A percentile compares a stretch with the other conserved stretches of the same genome.
phyloP scores from a whole-genome alignment of 257 asterid genomes.

The Ophiorrhiza pumila region DNA sequence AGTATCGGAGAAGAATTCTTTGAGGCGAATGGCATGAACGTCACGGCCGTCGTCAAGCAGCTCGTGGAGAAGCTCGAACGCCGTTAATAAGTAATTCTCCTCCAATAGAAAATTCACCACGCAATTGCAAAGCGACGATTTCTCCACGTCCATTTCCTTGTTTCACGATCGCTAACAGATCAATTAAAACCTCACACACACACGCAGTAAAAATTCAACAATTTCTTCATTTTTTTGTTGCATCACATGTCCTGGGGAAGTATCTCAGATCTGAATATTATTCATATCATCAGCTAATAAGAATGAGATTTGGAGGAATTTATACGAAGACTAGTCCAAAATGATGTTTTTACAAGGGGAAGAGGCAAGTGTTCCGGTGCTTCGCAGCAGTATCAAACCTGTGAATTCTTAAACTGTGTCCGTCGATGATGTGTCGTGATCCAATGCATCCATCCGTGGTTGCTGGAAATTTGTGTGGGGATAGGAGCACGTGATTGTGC shows the following conservation, averaged over 20 bases:
- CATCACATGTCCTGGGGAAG: neutral
- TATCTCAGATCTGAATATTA: constrained; percentile 9
- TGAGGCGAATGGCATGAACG: constrained; percentile 87
- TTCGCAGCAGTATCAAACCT: constrained; percentile 10
- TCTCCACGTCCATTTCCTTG: constrained; percentile 89
- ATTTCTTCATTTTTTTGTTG: neutral
- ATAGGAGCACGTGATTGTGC: constrained; percentile 2
- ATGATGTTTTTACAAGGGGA: neutral
- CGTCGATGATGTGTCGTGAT: constrained; percentile 4
- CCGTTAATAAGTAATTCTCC: constrained; percentile 85
- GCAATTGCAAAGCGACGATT: constrained; percentile 92
- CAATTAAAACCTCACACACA: neutral
- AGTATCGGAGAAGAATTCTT: constrained; percentile 79
- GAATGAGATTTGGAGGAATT: neutral
- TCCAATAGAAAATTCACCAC: constrained; percentile 88
- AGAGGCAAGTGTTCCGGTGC: constrained; percentile 12
- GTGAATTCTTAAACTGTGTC: neutral
- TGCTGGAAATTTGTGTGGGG: neutral
- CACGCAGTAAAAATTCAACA: neutral
- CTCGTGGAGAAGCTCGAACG: constrained; percentile 97
- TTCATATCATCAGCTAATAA: neutral
- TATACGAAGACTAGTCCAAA: neutral
- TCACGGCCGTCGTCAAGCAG: constrained; percentile 93
- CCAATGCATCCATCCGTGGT: neutral
- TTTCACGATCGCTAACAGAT: neutral